Base-by-base conservation (phyloP, 257 asterid species). In the Voacanga thouarsii region DNA sequence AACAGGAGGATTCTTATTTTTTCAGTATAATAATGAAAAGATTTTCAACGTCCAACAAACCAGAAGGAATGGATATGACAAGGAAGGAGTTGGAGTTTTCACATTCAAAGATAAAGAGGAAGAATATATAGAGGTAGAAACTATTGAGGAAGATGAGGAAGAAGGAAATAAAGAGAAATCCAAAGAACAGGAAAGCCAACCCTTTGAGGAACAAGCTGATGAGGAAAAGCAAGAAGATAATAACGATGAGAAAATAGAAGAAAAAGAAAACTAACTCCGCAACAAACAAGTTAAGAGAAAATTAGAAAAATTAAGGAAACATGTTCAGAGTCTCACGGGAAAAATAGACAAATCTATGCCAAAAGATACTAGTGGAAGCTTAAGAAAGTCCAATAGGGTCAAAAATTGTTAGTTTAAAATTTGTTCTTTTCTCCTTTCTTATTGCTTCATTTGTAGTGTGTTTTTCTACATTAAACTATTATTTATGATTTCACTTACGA, bases 1-100 rank as follows among this genome's bases (percentile, higher is more conserved):
- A 41, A 6, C 26, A 24, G 77, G 65, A 30, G 77, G 71, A 19
- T 71, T 78, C 64, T 23, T 57, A n/a, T 57, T 57, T 57, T 57
- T 57, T 12, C 65, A 57, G 33, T n/a, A 21, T 12, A 28, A 72
- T 23, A 50, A 60, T 12, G 39, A 47, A 26, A 28, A 26, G 6
- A 24, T 50, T n/a, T 60, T 78, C 44, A 21, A 78, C 18, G 56
- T 71, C 72, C 72, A 72, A 63, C 1, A 72, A 30, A 39, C 66
- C 6, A 78, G 75, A 49, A 39, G 4, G 26, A 10, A 16, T 73
- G 44, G 16, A 23, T 72, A 49, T 63, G 49, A 63, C n/a, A 79
- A 79, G 74, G 63, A 15, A 72, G 59, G 57, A 21, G 72, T 11
- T 60, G 78, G 78, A 30, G 57, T 26, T 55, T 3, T 1, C 26